Percentiles rank a stretch among this genome's conserved stretches.
Evolutionary conservation across 2,329 filamentous ascomycete species (phyloP).

Genomic region (Neospermospora avenae): DNA sequence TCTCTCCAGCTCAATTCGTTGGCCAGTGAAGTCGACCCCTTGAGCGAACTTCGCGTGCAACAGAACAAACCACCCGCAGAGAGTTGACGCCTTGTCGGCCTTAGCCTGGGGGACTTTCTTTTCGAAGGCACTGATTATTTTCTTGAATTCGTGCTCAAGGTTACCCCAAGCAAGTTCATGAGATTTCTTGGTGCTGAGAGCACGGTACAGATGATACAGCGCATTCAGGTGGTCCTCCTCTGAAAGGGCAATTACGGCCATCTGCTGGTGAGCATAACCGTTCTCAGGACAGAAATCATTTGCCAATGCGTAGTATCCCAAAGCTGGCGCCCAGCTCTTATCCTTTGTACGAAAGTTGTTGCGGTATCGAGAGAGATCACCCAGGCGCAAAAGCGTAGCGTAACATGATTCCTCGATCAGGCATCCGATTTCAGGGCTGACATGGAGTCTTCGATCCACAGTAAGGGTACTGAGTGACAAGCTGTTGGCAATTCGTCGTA

Average conservation of each 20-base stretch:
- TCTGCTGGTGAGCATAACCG: conserved; percentile 83
- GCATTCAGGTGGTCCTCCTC: conserved; percentile 78
- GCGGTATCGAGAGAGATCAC: conserved; percentile 87
- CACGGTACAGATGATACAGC: conserved; percentile 86
- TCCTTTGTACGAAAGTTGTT: conserved; percentile 66
- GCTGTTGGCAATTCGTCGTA: conserved; percentile 34
- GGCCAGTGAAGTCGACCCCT: conserved; percentile 64
- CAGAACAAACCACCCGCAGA: conserved; percentile 79
- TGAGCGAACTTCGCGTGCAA: conserved; percentile 83
- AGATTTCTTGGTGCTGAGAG: conserved; percentile 70
- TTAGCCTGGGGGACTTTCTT: conserved; percentile 36
- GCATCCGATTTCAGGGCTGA: conserved; percentile 30
- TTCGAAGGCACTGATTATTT: conserved; percentile 55
- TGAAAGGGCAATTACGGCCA: conserved; percentile 79
- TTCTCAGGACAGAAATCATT: conserved; percentile 73
- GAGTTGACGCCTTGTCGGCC: conserved; percentile 45
- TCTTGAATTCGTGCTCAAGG: conserved; percentile 74
- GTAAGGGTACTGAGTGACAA: conserved; percentile 29
- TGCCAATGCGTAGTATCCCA: conserved; percentile 82
- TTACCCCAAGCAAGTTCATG: conserved; percentile 74
- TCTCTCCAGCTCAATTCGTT: conserved; percentile 77
- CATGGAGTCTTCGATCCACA: conserved; percentile 25
- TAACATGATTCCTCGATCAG: conserved; percentile 72
- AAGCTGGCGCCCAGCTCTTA: conserved; percentile 73
- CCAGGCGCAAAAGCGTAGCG: conserved; percentile 78